phyloP scores from a whole-genome alignment of 495 filamentous ascomycete genomes.

The Trichoderma erinaceum region DNA sequence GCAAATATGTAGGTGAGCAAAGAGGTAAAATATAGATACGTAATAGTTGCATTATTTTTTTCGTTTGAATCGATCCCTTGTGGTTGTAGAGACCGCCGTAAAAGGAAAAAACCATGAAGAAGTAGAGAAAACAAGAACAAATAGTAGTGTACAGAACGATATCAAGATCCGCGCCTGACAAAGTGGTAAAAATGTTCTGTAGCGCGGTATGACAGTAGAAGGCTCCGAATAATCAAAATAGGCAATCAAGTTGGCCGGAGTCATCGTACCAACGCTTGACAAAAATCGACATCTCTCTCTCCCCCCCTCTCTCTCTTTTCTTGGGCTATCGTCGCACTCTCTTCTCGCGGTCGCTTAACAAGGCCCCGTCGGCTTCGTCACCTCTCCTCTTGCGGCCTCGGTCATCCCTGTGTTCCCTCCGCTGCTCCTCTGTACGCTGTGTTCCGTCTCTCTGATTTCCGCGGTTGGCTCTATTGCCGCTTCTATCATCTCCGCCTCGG shows the following conservation, averaged over 20 bases:
- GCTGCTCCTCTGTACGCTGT: conserved; percentile 8
- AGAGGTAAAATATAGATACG: neutral
- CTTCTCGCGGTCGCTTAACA: conserved; percentile 24
- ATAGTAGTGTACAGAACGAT: neutral
- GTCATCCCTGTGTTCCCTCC: conserved; percentile 14
- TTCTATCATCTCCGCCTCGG: conserved; percentile 1
- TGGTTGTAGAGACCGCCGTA: neutral
- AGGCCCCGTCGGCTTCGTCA: conserved; percentile 18
- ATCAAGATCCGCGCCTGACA: neutral
- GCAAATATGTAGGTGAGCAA: neutral
- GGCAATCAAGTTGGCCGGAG: neutral
- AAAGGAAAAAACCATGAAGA: neutral
- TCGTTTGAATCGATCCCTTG: neutral
- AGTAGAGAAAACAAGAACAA: neutral
- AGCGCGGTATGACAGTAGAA: neutral
- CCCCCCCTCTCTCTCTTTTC: neutral
- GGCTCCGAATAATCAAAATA: neutral
- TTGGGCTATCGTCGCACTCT: conserved; percentile 19
- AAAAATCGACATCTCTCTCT: neutral
- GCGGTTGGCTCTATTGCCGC: conserved; percentile 4
- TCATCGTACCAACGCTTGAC: neutral
- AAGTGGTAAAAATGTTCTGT: neutral
- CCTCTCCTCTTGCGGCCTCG: conserved; percentile 10
- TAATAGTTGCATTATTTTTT: neutral
- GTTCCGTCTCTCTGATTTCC: neutral